Evolutionary conservation across 2,329 filamentous ascomycete species (phyloP).

Genomic region (Colletotrichum lindemuthianum): DNA sequence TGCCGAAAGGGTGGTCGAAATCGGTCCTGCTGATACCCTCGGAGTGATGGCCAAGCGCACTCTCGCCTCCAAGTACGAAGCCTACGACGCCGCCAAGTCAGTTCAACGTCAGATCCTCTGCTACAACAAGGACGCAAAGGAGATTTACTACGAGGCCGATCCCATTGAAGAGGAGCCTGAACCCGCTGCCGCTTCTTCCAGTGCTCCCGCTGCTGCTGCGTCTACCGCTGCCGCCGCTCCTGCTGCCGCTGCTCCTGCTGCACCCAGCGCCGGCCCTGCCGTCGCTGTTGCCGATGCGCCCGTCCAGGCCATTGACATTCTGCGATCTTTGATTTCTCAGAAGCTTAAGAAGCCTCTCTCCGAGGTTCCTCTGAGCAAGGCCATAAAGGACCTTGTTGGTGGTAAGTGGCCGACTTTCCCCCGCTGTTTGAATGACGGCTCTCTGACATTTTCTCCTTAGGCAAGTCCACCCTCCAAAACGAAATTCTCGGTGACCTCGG

Average conservation of each 20-base stretch:
- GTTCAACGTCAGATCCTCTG: conserved; percentile 97
- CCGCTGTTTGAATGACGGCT: background rate
- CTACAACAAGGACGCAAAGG: conserved; percentile 99
- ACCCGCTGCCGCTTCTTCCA: conserved; percentile 60
- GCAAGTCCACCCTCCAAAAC: conserved; percentile 98
- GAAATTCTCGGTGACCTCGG: conserved; percentile 97
- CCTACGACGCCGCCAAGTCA: conserved; percentile 96
- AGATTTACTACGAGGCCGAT: conserved; percentile 99
- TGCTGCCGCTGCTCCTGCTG: conserved; percentile 66
- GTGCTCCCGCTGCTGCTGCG: conserved; percentile 60
- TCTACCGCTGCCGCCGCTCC: conserved; percentile 63
- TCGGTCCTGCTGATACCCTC: conserved; percentile 95
- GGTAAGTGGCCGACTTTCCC: conserved; percentile 66
- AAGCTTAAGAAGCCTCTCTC: conserved; percentile 95
- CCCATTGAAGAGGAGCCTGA: conserved; percentile 91
- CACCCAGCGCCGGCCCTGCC: conserved; percentile 84
- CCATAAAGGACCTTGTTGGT: conserved; percentile 98
- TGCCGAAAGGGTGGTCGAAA: conserved; percentile 96
- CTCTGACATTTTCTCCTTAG: conserved; percentile 55
- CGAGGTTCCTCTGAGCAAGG: conserved; percentile 93
- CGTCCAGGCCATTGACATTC: conserved; percentile 87
- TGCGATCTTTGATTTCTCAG: conserved; percentile 90
- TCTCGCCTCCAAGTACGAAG: conserved; percentile 96
- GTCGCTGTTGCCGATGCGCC: conserved; percentile 87
- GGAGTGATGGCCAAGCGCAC: conserved; percentile 98